A percentile compares a stretch with the other conserved stretches of the same genome.
Evolutionary conservation across 2,329 filamentous ascomycete genomes (phyloP).

Genomic region (Monilinia vaccinii-corymbosi): DNA sequence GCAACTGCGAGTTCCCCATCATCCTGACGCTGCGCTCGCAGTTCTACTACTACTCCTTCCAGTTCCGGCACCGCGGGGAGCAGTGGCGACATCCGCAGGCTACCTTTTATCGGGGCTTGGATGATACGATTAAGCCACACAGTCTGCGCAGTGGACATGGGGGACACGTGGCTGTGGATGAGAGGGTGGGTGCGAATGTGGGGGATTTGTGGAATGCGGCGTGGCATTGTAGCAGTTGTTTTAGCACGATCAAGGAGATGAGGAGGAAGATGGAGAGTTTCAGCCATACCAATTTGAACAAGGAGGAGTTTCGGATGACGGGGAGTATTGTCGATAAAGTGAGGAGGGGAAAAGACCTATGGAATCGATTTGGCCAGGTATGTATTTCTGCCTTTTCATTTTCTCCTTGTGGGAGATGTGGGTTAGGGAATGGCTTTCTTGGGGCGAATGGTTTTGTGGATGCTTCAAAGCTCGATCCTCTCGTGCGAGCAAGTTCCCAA

Average conservation of each 20-base stretch:
- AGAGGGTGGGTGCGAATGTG: conserved; percentile 15
- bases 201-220: conserved; percentile 33
- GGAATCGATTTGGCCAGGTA: conserved; percentile 29
- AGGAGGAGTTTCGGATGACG: conserved; percentile 32
- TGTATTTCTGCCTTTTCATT: background rate
- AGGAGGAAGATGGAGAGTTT: conserved; percentile 35
- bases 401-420: too few species aligned
- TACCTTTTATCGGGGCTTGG: conserved; percentile 31
- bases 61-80: conserved; percentile 29
- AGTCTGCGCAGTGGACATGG: conserved; percentile 8
- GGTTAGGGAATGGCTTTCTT: background rate
- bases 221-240: conserved; percentile 39
- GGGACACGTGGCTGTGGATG: background rate
- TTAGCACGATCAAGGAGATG: conserved; percentile 34
- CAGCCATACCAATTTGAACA: conserved; percentile 33
- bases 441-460: background rate
- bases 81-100: conserved; percentile 38
- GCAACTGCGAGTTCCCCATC: conserved; percentile 31
- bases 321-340: conserved; percentile 34
- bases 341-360: conserved; percentile 35
- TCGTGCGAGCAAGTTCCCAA: background rate
- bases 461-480: background rate
- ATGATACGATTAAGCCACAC: conserved; percentile 33
- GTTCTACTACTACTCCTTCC: conserved; percentile 34
- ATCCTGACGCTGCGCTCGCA: conserved; percentile 28